These are phyloP conservation scores for Aspergillus sclerotioniger DNA, from an alignment of 495 filamentous ascomycete species.

Conservation along the genomic window DNA sequence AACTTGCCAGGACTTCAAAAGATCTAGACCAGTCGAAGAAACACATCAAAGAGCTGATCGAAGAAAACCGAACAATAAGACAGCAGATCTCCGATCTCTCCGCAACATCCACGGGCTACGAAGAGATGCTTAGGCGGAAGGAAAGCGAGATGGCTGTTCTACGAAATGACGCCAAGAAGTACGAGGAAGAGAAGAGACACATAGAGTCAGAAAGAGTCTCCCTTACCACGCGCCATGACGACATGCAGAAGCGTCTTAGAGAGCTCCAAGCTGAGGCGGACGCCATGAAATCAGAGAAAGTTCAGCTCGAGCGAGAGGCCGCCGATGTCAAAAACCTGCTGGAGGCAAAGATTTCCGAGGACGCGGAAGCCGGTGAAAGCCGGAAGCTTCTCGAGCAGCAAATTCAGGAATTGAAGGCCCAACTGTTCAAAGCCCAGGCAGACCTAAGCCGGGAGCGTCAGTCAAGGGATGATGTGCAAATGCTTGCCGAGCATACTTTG, in stretches of 20 bases:
- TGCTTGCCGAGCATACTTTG: constrained; percentile 87
- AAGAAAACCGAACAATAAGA: constrained; percentile 80
- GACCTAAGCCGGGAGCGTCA: constrained; percentile 91
- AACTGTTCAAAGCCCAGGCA: constrained; percentile 80
- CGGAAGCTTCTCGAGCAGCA: constrained; percentile 85
- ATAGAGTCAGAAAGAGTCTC: constrained; percentile 72
- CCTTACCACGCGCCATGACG: constrained; percentile 73
- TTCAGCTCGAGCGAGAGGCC: constrained; percentile 81
- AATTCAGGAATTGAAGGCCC: constrained; percentile 77
- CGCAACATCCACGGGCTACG: constrained; percentile 87
- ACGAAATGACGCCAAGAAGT: constrained; percentile 75
- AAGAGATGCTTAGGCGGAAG: constrained; percentile 87
- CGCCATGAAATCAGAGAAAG: constrained; percentile 78
- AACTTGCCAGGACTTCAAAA: constrained; percentile 76
- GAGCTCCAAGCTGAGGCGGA: constrained; percentile 86
- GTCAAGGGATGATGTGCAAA: constrained; percentile 91
- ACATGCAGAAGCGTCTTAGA: constrained; percentile 70
- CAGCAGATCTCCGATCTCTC: constrained; percentile 86
- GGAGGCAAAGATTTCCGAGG: constrained; percentile 84
- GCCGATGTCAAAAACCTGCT: constrained; percentile 83
- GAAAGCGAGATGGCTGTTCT: constrained; percentile 89
- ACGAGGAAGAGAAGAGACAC: constrained; percentile 69
- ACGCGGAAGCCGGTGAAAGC: constrained; percentile 80
- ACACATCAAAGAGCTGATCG: constrained; percentile 70
- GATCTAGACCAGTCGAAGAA: constrained; percentile 69